Base-by-base conservation (phyloP, 352 stramenopile species). In the Pythium brachiatum region DNA sequence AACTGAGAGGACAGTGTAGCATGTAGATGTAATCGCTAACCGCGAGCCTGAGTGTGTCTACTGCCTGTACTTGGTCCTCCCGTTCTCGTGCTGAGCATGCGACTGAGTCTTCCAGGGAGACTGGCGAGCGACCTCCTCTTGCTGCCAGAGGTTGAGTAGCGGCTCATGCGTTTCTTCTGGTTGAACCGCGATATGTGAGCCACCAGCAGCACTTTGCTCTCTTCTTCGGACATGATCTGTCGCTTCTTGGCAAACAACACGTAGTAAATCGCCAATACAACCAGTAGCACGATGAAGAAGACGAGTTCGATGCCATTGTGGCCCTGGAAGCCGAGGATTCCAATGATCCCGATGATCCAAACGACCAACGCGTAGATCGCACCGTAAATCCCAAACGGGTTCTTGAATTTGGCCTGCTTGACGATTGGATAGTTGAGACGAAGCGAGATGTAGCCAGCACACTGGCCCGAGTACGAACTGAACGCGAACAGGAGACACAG, bases 381-480 rank as follows among this genome's bases (percentile, higher is more conserved):
- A 7, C 68, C 68, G 44, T n/a, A 7, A 23, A 64, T 68, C 0
- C 57, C 68, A 7, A 74, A 21, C 0, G 68, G 68, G 36, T 59
- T 74, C 0, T 36, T 34, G 29, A 72, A 71, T 13, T 23, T 23
- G 34, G 32, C 25, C n/a, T 52, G 20, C 39, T 54, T 51, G 2
- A 61, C 13, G 25, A 55, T 46, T 0, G 20, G 26, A 27, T 57
- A 72, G 11, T 68, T 56, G 38, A 44, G 7, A 15, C 65, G 64
- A 26, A 69, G 47, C 9, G 36, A 61, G 47, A 73, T 55, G 57
- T 69, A 73, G 27, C 60, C 60, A 6, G 56, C 43, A 32, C 61
- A 70, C 57, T 72, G 68, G 16, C 60, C 65, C 6, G 50, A 20
- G 63, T 71, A 74, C 18, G 62, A 57, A 2, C 34, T 46, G 38